Percentiles rank a stretch among this genome's conserved stretches.
Conservation (phyloP, 176 grass and related monocot species). For the Phoenix dactylifera region DNA sequence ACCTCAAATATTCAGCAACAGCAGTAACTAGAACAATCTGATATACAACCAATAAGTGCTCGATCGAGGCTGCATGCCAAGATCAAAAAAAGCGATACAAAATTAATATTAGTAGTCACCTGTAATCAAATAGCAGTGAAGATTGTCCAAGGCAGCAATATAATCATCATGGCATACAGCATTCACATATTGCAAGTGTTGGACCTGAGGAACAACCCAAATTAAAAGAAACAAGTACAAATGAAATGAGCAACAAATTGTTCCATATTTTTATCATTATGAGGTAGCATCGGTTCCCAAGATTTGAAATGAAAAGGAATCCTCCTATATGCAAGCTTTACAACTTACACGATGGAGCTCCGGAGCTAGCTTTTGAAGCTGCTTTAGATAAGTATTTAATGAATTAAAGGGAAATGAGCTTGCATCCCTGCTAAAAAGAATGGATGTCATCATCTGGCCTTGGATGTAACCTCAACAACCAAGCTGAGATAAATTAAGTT, state of each 20-base stretch:
- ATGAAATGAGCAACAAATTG: constrained; percentile 14
- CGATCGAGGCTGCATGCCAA: no score
- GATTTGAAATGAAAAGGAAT: constrained; percentile 12
- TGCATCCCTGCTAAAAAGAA: constrained; percentile 52
- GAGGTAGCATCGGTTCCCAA: constrained; percentile 10
- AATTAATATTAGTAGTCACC: constrained; percentile 21
- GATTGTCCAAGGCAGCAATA: constrained; percentile 60
- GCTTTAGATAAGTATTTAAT: constrained; percentile 61
- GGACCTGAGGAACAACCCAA: constrained; percentile 37
- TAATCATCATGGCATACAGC: constrained; percentile 85
- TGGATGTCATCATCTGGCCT: constrained; percentile 5
- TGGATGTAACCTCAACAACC: constrained; percentile 8
- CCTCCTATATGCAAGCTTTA: constrained; percentile 1
- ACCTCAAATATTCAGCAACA: no score
- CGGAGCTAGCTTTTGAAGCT: constrained; percentile 70
- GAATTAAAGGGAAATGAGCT: constrained; percentile 78
- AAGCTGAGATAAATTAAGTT: constrained; percentile 15
- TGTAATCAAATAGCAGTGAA: constrained; percentile 93
- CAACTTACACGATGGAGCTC: constrained; percentile 91
- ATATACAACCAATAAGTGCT: no score
- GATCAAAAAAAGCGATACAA: no score
- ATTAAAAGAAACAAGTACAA: constrained; percentile 11
- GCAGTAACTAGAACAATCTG: no score
- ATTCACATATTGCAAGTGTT: constrained; percentile 92
- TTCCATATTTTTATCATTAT: not conserved